Conservation (phyloP, 208 protist genomes). For the Tritrichomonas foetus region DNA sequence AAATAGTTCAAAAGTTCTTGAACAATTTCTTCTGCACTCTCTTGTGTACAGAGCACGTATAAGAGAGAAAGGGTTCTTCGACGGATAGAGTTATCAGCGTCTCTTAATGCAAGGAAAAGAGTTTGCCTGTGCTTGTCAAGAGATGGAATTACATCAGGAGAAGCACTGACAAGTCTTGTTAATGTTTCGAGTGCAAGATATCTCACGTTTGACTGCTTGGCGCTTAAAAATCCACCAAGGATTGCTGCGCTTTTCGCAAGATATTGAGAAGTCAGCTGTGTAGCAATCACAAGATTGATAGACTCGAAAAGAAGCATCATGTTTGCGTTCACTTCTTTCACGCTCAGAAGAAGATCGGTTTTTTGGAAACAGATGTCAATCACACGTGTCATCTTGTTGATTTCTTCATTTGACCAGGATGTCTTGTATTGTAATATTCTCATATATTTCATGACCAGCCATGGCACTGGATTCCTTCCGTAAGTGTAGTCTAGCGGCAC, state of each 20-base stretch:
- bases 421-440: constrained; percentile 37
- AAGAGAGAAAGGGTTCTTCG: constrained; percentile 89
- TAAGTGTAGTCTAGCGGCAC: constrained; percentile 8
- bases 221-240: constrained; percentile 35
- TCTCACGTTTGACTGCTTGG: constrained; percentile 53
- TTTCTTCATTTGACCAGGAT: neutral
- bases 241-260: neutral
- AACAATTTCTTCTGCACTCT: constrained; percentile 77
- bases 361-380: constrained; percentile 19
- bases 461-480: constrained; percentile 12
- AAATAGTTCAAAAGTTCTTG: constrained; percentile 79
- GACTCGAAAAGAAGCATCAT: constrained; percentile 91
- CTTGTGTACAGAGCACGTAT: constrained; percentile 86
- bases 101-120: constrained; percentile 58
- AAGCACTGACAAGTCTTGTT: constrained; percentile 50
- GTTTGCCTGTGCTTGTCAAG: constrained; percentile 51
- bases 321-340: constrained; percentile 88
- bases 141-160: constrained; percentile 40
- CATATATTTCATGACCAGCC: constrained; percentile 34
- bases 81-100: constrained; percentile 90
- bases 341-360: constrained; percentile 50
- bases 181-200: constrained; percentile 61
- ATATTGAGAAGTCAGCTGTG: neutral
- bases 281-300: constrained; percentile 79
- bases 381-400: neutral